Conservation (phyloP, 2,329 filamentous ascomycete genomes). For the Aspergillus ochraceus region DNA sequence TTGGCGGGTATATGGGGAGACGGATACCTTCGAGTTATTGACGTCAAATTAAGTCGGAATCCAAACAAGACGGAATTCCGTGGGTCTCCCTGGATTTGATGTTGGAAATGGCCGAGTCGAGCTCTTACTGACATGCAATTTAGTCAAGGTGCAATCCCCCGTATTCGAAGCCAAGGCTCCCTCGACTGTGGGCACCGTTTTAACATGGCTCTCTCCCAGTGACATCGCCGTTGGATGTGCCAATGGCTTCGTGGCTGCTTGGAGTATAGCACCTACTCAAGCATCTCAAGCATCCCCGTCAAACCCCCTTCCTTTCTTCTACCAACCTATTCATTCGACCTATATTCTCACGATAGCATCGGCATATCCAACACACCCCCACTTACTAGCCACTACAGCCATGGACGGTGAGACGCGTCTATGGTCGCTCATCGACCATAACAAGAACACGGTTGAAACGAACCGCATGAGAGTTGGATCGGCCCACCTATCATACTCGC, state of each 20-base stretch:
- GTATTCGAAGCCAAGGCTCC: conserved; percentile 54
- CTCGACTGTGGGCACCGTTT: conserved; percentile 55
- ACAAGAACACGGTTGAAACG: conserved; percentile 45
- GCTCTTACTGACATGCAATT: neutral
- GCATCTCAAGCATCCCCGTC: conserved; percentile 3
- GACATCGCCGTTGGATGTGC: conserved; percentile 58
- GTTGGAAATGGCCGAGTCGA: neutral
- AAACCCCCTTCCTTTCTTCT: conserved; percentile 35
- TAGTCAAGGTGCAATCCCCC: conserved; percentile 47
- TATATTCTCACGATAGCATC: conserved; percentile 44
- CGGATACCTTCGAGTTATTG: conserved; percentile 55
- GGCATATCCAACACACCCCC: conserved; percentile 55
- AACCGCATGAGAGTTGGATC: conserved; percentile 53
- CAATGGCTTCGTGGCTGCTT: conserved; percentile 58
- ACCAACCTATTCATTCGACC: conserved; percentile 37
- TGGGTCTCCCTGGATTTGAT: conserved; percentile 17
- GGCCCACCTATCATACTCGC: conserved; percentile 54
- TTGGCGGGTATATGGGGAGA: conserved; percentile 61
- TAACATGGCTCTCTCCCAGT: conserved; percentile 58
- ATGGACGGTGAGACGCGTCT: conserved; percentile 58
- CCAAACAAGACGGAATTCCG: conserved; percentile 33
- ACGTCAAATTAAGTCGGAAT: conserved; percentile 43
- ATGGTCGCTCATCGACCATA: conserved; percentile 53
- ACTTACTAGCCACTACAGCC: conserved; percentile 53
- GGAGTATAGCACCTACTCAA: conserved; percentile 41